Evolutionary conservation across 768 basidiomycete genomes (phyloP).

Genomic region (Kwoniella heveanensis): DNA sequence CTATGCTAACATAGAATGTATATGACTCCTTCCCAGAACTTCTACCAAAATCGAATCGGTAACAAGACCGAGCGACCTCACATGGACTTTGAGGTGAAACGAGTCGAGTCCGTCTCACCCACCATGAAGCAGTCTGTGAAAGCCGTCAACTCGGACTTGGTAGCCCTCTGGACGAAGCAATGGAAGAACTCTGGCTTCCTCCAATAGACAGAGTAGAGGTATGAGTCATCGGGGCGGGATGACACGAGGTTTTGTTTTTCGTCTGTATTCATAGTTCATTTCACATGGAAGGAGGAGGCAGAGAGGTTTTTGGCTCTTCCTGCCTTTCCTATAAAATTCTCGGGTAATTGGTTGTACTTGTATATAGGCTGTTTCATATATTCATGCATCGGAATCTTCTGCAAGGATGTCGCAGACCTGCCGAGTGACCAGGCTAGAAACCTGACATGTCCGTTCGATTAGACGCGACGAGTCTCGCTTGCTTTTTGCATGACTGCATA

Average conservation of each 20-base stretch:
- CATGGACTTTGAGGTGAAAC: slow-evolving; percentile 56
- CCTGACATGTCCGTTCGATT: too few species aligned
- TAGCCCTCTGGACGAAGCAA: slow-evolving; percentile 58
- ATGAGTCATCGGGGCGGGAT: too few species aligned
- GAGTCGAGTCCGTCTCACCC: slow-evolving; percentile 54
- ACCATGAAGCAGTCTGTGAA: slow-evolving; percentile 52
- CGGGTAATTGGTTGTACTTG: neutral
- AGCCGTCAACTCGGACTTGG: slow-evolving; percentile 54
- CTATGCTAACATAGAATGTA: neutral
- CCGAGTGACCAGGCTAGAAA: too few species aligned
- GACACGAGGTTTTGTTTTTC: too few species aligned
- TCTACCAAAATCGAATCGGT: slow-evolving; percentile 55
- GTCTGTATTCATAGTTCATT: neutral
- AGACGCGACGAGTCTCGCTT: too few species aligned
- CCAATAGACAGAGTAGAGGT: slow-evolving; percentile 28
- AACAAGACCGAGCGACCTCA: slow-evolving; percentile 52
- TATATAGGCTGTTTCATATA: neutral
- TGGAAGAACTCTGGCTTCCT: slow-evolving; percentile 60
- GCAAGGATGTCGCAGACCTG: too few species aligned
- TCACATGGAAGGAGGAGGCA: neutral
- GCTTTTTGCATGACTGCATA: too few species aligned
- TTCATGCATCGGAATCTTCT: neutral
- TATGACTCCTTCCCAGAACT: slow-evolving; percentile 53
- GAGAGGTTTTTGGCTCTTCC: too few species aligned
- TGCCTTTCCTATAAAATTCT: neutral